Conservation (phyloP, 306 rosid species). For the Erythrophleum fordii region DNA sequence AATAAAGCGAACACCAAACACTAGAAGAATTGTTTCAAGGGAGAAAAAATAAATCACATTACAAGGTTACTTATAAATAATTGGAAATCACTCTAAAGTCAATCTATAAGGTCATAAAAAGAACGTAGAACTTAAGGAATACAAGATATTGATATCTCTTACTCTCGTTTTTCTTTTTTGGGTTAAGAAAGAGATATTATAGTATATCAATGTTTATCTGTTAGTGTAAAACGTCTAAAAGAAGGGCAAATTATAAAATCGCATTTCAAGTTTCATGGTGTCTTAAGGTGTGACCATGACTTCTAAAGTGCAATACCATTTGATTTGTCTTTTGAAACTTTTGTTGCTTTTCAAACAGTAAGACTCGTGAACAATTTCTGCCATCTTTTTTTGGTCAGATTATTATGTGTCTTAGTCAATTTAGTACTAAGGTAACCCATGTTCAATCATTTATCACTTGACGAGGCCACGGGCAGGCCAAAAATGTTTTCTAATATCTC, state of each 20-base stretch:
- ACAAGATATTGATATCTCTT: background rate
- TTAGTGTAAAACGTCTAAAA: background rate
- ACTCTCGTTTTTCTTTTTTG: background rate
- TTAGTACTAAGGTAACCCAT: background rate
- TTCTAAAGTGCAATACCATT: background rate
- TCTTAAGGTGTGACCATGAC: slow-evolving; percentile 19
- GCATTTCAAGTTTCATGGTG: slow-evolving; percentile 2
- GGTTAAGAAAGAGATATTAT: background rate
- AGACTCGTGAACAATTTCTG: background rate
- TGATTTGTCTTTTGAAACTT: slow-evolving; percentile 17
- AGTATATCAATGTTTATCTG: background rate
- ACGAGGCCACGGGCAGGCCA: background rate
- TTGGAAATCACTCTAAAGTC: background rate
- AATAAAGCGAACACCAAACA: background rate
- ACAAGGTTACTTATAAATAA: background rate
- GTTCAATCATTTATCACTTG: background rate
- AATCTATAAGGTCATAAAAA: background rate
- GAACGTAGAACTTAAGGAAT: background rate
- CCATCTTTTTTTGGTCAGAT: background rate
- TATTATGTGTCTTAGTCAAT: background rate
- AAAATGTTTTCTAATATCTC: background rate
- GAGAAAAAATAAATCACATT: background rate
- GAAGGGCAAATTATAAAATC: background rate
- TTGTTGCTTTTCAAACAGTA: background rate
- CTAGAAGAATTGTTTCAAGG: background rate